These are phyloP conservation scores for Mimosa pudica DNA, from an alignment of 306 rosid genomes.

Conservation along the genomic window DNA sequence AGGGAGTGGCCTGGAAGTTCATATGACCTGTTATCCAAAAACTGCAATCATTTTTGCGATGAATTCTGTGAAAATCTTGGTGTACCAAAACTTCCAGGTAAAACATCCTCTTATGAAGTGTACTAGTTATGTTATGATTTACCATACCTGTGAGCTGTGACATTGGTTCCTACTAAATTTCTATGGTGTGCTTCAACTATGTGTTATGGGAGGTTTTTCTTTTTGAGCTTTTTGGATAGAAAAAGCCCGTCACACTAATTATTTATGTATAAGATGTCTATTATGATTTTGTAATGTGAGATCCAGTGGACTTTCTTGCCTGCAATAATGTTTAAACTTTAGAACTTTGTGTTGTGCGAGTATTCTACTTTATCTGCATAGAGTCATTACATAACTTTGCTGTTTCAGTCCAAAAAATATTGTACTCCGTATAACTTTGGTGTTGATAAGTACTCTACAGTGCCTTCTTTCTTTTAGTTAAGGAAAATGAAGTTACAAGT, in stretches of 20 bases:
- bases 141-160: neutral
- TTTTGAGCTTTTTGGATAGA: constrained; percentile 4
- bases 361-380: constrained; percentile 17
- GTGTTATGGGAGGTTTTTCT: constrained; percentile 9
- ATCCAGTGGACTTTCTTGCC: neutral
- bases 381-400: constrained; percentile 10
- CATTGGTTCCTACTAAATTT: neutral
- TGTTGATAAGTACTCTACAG: constrained; percentile 19
- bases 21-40: constrained; percentile 86
- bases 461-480: neutral
- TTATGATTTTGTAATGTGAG: neutral
- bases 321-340: neutral
- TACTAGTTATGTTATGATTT: constrained; percentile 11
- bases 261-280: neutral
- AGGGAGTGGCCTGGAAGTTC: constrained; percentile 95
- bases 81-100: constrained; percentile 96
- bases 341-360: neutral
- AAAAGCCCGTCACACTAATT: constrained; percentile 8
- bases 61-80: constrained; percentile 86
- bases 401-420: no score
- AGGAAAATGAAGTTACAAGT: neutral
- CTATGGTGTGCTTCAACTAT: neutral
- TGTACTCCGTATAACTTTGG: neutral
- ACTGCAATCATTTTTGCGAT: constrained; percentile 99
- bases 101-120: constrained; percentile 15